Evolutionary conservation across 768 basidiomycete genomes (phyloP).

Genomic region (Sporobolomyces pararoseus): DNA sequence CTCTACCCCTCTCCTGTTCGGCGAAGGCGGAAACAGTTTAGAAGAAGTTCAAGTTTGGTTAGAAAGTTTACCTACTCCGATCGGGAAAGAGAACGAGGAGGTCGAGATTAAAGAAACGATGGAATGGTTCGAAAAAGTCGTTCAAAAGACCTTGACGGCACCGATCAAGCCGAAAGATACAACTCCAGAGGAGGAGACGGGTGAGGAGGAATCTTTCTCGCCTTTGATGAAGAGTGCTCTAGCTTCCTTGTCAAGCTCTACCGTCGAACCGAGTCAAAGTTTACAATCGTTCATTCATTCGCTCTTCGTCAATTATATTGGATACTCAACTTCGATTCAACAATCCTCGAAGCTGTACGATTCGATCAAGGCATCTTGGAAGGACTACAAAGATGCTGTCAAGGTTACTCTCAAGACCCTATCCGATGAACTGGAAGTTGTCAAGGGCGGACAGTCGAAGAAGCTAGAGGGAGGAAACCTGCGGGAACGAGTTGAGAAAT

Average conservation of each 20-base stretch:
- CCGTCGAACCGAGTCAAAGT: neutral
- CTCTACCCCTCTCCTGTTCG: slow-evolving; percentile 67
- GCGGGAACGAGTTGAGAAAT: neutral
- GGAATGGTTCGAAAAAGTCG: slow-evolving; percentile 28
- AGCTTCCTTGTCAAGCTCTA: neutral
- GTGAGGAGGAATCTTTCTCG: neutral
- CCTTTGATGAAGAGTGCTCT: slow-evolving; percentile 17
- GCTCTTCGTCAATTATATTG: slow-evolving; percentile 14
- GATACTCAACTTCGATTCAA: neutral
- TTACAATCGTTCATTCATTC: slow-evolving; percentile 13
- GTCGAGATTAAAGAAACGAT: slow-evolving; percentile 2
- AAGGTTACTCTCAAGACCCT: slow-evolving; percentile 1
- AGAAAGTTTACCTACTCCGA: slow-evolving; percentile 56
- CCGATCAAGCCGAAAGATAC: slow-evolving; percentile 12
- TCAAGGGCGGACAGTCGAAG: slow-evolving; percentile 3
- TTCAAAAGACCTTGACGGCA: slow-evolving; percentile 34
- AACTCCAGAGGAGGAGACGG: neutral
- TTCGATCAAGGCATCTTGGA: slow-evolving; percentile 9
- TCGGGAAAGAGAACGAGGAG: neutral
- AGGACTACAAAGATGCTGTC: neutral
- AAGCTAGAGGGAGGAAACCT: neutral
- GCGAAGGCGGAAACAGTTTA: slow-evolving; percentile 59
- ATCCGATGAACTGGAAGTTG: slow-evolving; percentile 18
- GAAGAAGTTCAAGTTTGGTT: slow-evolving; percentile 75
- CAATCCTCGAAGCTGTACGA: slow-evolving; percentile 1